phyloP scores from a whole-genome alignment of 495 filamentous ascomycete genomes.

The Usnea hakonensis region DNA sequence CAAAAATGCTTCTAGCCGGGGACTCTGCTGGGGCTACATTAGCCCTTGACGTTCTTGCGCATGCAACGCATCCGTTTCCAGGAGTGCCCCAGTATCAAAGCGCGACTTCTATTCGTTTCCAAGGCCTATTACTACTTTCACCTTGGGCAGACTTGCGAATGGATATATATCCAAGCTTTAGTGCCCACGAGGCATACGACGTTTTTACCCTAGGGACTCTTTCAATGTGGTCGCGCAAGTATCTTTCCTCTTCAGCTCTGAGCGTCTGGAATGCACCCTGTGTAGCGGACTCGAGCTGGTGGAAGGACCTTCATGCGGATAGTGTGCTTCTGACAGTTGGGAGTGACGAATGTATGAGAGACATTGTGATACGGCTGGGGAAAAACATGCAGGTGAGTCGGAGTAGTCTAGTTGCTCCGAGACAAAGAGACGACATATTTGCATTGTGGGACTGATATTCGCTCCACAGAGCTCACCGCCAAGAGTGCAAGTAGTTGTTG shows the following conservation, averaged over 20 bases:
- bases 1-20: background rate
- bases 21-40: background rate
- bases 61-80: background rate
- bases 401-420: no score
- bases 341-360: background rate
- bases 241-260: background rate
- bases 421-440: no score
- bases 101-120: background rate
- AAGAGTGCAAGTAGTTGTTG: background rate
- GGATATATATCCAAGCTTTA: no score
- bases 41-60: background rate
- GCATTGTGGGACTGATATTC: no score
- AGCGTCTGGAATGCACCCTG: background rate
- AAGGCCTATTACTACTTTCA: background rate
- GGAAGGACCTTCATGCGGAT: background rate
- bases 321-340: background rate
- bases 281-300: background rate
- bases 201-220: no score
- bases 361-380: background rate
- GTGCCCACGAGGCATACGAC: no score
- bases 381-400: background rate
- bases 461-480: background rate
- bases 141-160: background rate
- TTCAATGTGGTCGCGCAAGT: no score
- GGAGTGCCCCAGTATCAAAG: background rate